Base-by-base conservation (phyloP, 2,329 filamentous ascomycete genomes). In the Fusarium sp. region DNA sequence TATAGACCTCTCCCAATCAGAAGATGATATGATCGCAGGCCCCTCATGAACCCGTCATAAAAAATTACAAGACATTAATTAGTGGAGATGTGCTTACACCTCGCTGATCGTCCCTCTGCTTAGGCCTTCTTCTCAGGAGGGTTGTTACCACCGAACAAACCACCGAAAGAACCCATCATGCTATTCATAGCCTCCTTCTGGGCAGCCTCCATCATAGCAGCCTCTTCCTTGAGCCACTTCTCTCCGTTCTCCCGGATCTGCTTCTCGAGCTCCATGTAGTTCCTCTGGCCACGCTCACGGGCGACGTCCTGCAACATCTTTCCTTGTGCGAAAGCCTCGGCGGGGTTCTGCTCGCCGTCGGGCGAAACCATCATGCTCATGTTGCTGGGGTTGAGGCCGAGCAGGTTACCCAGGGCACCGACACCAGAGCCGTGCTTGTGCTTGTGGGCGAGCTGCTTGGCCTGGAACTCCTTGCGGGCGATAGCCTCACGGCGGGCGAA, bases 251-350 rank as follows among this genome's bases (percentile, higher is more conserved):
- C 92, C 46, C 91, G 87, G 74, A 99, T 97, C 82, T 97, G 92
- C 81, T 90, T 91, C 80, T 98, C 95, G 66, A 98, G 86, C 72
- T 90, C 82, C 83, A 97, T 89, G 81, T 98, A 99, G 80, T 94
- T 92, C 79, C 91, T 91, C 82, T 94, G 92, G 34, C 96, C 96
- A 50, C 94, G 88, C 82, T 99, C 96, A 50, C 96, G 90, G 51
- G 96, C 94, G 79, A 97, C 90, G 77, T 99, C 96, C 81, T 94
- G 94, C 71, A 97, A 84, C 93, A 98, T 97, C 87, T 98, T 99
- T 74, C 95, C 96, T 80, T 97, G 90, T 4, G 92, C 90, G 65
- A 96, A 88, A 13, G 92, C 93, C 77, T 97, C 93, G 3, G 86
- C 85, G 1, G 92, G 86, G 72, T 86, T 89, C 67, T 88, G 85